Percentiles rank a stretch among this genome's conserved stretches.
Evolutionary conservation across 345 rosid species (phyloP).

Genomic region (Camelina laxa): DNA sequence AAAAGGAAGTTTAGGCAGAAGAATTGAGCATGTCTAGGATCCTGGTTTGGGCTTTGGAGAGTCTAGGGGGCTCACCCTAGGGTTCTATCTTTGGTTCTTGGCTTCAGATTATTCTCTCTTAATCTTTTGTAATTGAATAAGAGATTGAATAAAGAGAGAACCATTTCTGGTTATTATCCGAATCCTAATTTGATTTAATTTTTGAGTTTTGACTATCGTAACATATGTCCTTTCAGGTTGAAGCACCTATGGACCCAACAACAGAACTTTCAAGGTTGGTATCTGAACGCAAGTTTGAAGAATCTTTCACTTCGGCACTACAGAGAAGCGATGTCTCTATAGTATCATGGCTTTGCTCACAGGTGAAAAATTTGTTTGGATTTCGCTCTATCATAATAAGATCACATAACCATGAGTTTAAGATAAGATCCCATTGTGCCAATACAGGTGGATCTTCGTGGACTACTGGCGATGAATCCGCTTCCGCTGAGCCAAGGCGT

Average conservation of each 20-base stretch:
- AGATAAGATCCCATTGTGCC: background rate
- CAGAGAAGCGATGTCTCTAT: constrained; percentile 82
- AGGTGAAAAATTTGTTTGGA: constrained; percentile 49
- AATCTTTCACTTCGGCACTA: constrained; percentile 73
- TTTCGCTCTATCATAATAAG: background rate
- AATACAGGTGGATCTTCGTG: constrained; percentile 71
- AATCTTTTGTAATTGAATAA: background rate
- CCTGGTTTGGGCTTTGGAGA: constrained; percentile 14
- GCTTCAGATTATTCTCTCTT: constrained; percentile 11
- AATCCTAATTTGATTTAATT: constrained; percentile 10
- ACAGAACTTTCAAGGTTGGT: constrained; percentile 69
- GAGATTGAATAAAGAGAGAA: background rate
- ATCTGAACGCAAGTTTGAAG: constrained; percentile 73
- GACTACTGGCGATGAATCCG: constrained; percentile 59
- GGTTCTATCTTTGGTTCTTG: constrained; percentile 10
- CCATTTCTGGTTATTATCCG: background rate
- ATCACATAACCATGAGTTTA: background rate
- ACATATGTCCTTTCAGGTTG: constrained; percentile 52
- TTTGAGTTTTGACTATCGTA: constrained; percentile 1
- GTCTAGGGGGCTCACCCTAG: constrained; percentile 10
- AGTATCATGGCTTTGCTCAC: constrained; percentile 90
- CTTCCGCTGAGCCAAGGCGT: constrained; percentile 90
- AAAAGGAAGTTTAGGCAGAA: constrained; percentile 14
- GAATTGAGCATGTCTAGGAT: constrained; percentile 19
- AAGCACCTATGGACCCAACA: constrained; percentile 73